Evolutionary conservation across 2,329 filamentous ascomycete genomes (phyloP), one percentile per base, ranked within the genome.

Genomic region (Colletotrichum sp.): DNA sequence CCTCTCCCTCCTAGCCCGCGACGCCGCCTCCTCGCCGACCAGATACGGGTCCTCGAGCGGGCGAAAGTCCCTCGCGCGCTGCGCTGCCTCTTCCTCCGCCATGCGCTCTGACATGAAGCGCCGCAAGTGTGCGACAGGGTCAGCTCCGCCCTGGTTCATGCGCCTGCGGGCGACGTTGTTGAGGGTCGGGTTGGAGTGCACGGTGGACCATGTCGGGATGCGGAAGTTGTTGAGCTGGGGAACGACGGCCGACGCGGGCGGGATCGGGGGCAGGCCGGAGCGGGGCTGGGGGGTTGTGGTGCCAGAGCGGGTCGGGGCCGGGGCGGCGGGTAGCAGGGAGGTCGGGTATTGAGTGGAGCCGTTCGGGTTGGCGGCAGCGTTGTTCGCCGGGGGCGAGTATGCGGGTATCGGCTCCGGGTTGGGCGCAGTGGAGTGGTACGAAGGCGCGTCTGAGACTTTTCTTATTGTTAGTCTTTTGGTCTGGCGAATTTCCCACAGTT

Each of bases 11-110:
- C 91, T 87, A 9, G 92, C 91, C 77, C 87, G 83, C 12, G 87
- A 86, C 3, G 93, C 93, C 5, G 92, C 93, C 67, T 88, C 88
- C 83, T 94, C 92, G 39, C 93, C 93, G 3, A 94, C 93, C 12
- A 94, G 85, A 72, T 92, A 89, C 1, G 92, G 93, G 78, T 94
- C 93, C 83, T 95, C 93, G 21, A 93, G 86, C 4, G 91, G 92
- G 8, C 89, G 86, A 28, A 69, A 76, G 10, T 71, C 60, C 6
- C 71, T 36, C 15, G 71, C 60, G n/a, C 71, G 71, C 76, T 79
- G 59, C 78, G 79, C 26, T 68, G 79, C 78, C 77, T 84, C 82
- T 74, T 86, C 84, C 76, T 86, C 84, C 44, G 83, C 81, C 70
- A 85, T 81, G 24, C 83, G 81, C 68, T 86, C 84, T n/a, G 85